Percentiles rank a stretch among this genome's conserved stretches.
Conservation (phyloP, 2,329 filamentous ascomycete genomes). For the Fusarium pininemorale region DNA sequence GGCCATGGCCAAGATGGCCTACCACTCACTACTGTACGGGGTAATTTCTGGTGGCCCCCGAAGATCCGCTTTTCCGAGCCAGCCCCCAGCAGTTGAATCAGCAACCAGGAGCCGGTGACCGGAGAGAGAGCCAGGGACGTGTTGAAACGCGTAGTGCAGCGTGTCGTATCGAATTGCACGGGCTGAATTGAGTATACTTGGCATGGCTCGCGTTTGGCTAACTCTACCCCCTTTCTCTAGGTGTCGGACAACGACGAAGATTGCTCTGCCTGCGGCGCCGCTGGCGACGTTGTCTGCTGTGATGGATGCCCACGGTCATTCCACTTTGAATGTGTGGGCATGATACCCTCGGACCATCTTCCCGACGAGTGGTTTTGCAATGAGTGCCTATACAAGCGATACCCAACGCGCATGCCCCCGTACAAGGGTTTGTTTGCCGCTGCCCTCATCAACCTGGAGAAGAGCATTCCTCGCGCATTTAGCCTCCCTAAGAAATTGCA, state of each 20-base stretch:
- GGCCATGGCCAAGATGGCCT: neutral
- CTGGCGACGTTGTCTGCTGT: constrained; percentile 89
- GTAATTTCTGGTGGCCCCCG: constrained; percentile 40
- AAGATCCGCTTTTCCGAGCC: constrained; percentile 43
- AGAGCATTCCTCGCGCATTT: constrained; percentile 77
- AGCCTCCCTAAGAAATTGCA: constrained; percentile 75
- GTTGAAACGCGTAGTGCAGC: constrained; percentile 32
- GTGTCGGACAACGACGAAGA: constrained; percentile 82
- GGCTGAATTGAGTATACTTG: neutral
- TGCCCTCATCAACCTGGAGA: constrained; percentile 72
- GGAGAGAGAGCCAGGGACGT: constrained; percentile 2
- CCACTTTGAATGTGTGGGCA: constrained; percentile 89
- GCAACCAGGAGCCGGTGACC: constrained; percentile 7
- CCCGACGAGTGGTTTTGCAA: constrained; percentile 89
- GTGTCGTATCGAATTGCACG: neutral
- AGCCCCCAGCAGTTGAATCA: constrained; percentile 30
- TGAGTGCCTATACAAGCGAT: constrained; percentile 66
- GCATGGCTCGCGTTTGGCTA: constrained; percentile 42
- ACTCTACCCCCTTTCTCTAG: constrained; percentile 42
- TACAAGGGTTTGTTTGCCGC: constrained; percentile 67
- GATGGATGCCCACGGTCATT: constrained; percentile 91
- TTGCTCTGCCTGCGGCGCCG: constrained; percentile 85
- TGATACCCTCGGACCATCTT: constrained; percentile 73
- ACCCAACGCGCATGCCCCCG: constrained; percentile 56
- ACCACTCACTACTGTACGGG: constrained; percentile 23